Evolutionary conservation across 2,329 filamentous ascomycete species (phyloP).

Genomic region (Penicillium nordicum): DNA sequence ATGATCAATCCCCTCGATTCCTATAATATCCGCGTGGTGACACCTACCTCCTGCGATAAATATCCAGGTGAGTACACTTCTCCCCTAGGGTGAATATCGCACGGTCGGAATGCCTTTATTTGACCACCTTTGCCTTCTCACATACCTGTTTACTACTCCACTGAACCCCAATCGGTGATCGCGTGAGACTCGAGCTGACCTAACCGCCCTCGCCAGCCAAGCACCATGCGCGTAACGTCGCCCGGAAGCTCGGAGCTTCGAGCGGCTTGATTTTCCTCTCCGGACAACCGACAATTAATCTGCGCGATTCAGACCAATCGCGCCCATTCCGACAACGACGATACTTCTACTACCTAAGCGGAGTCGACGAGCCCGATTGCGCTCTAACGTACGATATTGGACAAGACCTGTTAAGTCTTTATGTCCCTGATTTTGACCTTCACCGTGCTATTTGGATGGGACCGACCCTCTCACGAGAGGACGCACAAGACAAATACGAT

Average conservation of each 20-base stretch:
- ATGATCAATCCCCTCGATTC: conserved; percentile 26
- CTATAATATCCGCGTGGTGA: conserved; percentile 32
- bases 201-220: conserved; percentile 39
- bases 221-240: conserved; percentile 48
- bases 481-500: conserved; percentile 61
- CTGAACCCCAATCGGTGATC: conserved; percentile 5
- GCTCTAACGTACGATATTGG: conserved; percentile 56
- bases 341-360: conserved; percentile 61
- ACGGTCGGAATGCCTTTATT: not conserved
- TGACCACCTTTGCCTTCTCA: conserved; percentile 1
- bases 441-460: conserved; percentile 43
- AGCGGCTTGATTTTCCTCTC: conserved; percentile 56
- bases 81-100: not conserved
- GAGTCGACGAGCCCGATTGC: conserved; percentile 54
- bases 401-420: conserved; percentile 64
- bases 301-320: conserved; percentile 59
- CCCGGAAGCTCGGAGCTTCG: conserved; percentile 40
- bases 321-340: conserved; percentile 57
- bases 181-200: conserved; percentile 8
- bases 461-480: conserved; percentile 46
- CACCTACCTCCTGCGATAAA: conserved; percentile 35
- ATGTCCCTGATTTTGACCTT: conserved; percentile 68
- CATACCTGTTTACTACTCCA: not conserved
- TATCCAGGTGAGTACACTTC: conserved; percentile 37
- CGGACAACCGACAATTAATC: conserved; percentile 49